Evolutionary conservation across 2,329 filamentous ascomycete genomes (phyloP).

Genomic region (Aspergillus quadrilineatus): DNA sequence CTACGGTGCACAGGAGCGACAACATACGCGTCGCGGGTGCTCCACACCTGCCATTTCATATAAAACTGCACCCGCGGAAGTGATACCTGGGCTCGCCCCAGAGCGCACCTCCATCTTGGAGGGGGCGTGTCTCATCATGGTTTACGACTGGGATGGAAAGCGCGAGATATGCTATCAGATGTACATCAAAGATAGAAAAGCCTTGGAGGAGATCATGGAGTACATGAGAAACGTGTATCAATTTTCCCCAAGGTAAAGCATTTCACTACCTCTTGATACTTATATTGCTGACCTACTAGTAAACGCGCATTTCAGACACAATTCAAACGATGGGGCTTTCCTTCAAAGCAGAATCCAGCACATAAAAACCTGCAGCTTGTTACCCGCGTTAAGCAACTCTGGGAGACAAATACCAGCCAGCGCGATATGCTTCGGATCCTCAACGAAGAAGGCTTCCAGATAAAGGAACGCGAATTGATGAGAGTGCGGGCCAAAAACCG

Average conservation of each 20-base stretch:
- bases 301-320: constrained; percentile 75
- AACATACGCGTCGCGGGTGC: constrained; percentile 29
- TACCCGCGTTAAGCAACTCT: constrained; percentile 70
- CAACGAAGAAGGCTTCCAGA: constrained; percentile 69
- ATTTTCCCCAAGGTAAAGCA: constrained; percentile 67
- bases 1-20: constrained; percentile 40
- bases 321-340: constrained; percentile 77
- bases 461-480: constrained; percentile 70
- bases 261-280: no score
- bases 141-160: constrained; percentile 68
- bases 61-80: neutral
- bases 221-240: constrained; percentile 64
- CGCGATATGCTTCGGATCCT: constrained; percentile 71
- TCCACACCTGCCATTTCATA: constrained; percentile 12
- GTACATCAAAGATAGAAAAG: constrained; percentile 73
- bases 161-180: constrained; percentile 65
- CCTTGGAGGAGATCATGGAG: constrained; percentile 71
- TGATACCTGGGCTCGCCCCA: constrained; percentile 15
- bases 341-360: constrained; percentile 69
- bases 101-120: constrained; percentile 28
- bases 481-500: constrained; percentile 68
- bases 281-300: constrained; percentile 34
- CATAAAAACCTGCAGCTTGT: constrained; percentile 69
- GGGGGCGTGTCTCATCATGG: constrained; percentile 36
- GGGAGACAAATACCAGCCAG: constrained; percentile 71